phyloP scores from a whole-genome alignment of 495 filamentous ascomycete species.

The Clohesyomyces aquaticus region DNA sequence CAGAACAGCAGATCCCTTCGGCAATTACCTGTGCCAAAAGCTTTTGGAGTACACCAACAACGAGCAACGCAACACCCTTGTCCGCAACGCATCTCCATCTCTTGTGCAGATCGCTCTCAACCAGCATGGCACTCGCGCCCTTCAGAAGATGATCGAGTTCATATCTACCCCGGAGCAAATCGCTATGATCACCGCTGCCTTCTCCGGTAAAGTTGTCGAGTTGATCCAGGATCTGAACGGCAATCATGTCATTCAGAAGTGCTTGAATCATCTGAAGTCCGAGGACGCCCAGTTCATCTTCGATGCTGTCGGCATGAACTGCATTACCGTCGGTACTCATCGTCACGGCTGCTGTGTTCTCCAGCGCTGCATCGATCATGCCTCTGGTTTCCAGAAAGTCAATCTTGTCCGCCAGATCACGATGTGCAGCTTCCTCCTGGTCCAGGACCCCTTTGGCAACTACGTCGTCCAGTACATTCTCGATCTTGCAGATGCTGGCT shows the following conservation, averaged over 20 bases:
- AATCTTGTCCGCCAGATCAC: conserved; percentile 87
- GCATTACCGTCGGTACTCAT: conserved; percentile 91
- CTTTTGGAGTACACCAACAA: conserved; percentile 89
- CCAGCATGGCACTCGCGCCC: conserved; percentile 91
- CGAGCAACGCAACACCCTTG: conserved; percentile 88
- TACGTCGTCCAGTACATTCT: conserved; percentile 99
- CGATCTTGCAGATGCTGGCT: conserved; percentile 78
- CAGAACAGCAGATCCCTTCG: conserved; percentile 75
- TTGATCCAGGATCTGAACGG: conserved; percentile 96
- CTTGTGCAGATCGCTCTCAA: conserved; percentile 93
- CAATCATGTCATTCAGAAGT: conserved; percentile 99
- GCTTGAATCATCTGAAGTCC: conserved; percentile 84
- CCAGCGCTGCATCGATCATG: conserved; percentile 97
- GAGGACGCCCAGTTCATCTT: conserved; percentile 94
- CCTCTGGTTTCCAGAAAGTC: conserved; percentile 83
- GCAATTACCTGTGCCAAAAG: conserved; percentile 98
- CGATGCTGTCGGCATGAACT: conserved; percentile 82
- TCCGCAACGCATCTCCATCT: conserved; percentile 81
- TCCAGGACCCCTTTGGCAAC: conserved; percentile 97
- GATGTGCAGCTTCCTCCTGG: conserved; percentile 74
- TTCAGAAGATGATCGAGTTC: conserved; percentile 99
- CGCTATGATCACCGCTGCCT: conserved; percentile 76
- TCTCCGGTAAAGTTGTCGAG: conserved; percentile 79
- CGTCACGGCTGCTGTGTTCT: conserved; percentile 98
- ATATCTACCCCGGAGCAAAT: conserved; percentile 80